Conservation (phyloP, 2,329 filamentous ascomycete genomes). For the Colletotrichum orchidophilum region DNA sequence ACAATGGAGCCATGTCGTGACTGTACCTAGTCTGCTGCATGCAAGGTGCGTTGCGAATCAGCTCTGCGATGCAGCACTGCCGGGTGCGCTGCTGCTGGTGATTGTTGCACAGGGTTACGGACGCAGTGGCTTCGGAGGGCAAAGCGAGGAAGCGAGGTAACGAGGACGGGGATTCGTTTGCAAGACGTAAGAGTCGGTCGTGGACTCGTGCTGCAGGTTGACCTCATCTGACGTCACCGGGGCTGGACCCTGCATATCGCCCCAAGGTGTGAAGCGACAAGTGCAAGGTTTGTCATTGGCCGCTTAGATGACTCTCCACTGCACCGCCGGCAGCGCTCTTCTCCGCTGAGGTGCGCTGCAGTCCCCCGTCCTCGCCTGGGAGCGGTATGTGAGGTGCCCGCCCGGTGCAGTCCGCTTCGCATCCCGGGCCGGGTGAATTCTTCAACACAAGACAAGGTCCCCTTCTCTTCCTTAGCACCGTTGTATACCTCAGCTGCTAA, state of each 20-base stretch:
- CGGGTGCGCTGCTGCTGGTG: neutral
- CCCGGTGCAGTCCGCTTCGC: neutral
- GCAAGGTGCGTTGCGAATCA: neutral
- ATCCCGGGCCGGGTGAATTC: neutral
- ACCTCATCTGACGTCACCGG: conserved; percentile 13
- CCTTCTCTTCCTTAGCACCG: neutral
- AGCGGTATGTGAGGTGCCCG: no score
- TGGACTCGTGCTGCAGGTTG: neutral
- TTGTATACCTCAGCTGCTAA: neutral
- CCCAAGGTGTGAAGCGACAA: neutral
- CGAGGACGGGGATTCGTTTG: neutral
- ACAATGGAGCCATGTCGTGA: neutral
- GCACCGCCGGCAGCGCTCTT: neutral
- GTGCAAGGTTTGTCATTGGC: neutral
- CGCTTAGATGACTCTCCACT: neutral
- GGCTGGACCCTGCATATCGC: neutral
- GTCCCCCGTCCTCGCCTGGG: neutral
- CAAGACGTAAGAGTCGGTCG: neutral
- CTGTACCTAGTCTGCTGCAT: neutral
- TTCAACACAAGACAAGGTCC: neutral
- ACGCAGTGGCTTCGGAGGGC: neutral
- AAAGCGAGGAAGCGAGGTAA: neutral
- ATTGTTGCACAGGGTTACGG: neutral
- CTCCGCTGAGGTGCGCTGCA: neutral
- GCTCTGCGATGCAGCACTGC: neutral